These are phyloP conservation scores for Diplogelasinospora grovesii DNA, from an alignment of 495 filamentous ascomycete species.

Conservation along the genomic window DNA sequence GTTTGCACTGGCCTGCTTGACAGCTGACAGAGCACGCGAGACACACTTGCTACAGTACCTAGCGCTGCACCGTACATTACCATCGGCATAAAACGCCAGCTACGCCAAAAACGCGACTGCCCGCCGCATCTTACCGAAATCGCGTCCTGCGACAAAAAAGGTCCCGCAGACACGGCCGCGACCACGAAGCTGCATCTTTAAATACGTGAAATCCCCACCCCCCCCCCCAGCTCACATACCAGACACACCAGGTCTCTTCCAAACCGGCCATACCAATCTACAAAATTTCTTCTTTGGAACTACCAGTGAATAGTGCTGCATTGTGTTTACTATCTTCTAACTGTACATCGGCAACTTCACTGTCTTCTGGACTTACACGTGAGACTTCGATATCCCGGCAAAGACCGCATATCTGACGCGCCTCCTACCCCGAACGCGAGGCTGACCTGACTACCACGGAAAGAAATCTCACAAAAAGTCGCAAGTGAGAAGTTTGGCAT, in stretches of 20 bases:
- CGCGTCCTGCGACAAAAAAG: slow-evolving; percentile 23
- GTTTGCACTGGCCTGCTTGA: no score
- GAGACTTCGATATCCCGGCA: not conserved
- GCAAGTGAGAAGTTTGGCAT: slow-evolving; percentile 22
- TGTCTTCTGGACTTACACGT: not conserved
- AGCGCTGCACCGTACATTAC: no score
- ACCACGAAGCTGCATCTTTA: slow-evolving; percentile 22
- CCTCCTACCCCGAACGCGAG: slow-evolving; percentile 5
- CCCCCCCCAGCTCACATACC: no score
- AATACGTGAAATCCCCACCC: slow-evolving; percentile 29
- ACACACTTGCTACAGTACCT: slow-evolving; percentile 11
- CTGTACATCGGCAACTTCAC: not conserved
- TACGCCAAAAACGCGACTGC: slow-evolving; percentile 23
- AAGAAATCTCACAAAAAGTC: not conserved
- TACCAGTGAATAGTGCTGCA: not conserved
- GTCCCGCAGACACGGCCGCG: slow-evolving; percentile 25
- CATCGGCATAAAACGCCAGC: not conserved
- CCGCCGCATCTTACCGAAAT: slow-evolving; percentile 21
- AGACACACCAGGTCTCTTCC: slow-evolving; percentile 17
- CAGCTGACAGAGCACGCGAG: slow-evolving; percentile 9
- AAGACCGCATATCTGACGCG: slow-evolving; percentile 8
- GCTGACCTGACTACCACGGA: no score
- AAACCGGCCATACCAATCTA: slow-evolving; percentile 20
- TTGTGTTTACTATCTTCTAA: slow-evolving; percentile 1
- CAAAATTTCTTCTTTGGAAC: slow-evolving; percentile 6